These are phyloP conservation scores for Artemisia annua DNA, from an alignment of 129 eudicot species.

Conservation along the genomic window DNA sequence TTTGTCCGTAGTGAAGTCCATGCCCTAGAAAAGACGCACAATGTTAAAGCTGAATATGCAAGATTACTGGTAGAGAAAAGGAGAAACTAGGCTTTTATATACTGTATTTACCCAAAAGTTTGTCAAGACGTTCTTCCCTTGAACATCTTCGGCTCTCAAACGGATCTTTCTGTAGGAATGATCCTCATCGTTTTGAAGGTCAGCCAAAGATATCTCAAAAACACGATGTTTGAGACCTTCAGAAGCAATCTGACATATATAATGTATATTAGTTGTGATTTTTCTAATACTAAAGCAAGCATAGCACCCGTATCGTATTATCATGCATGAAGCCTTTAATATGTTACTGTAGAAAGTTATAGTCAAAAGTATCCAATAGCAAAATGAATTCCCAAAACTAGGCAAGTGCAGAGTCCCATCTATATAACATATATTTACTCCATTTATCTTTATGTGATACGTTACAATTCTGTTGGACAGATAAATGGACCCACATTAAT, in stretches of 20 bases:
- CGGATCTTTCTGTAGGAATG: slow-evolving; percentile 82
- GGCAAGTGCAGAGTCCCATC: too few relatives aligned
- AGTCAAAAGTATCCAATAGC: too few relatives aligned
- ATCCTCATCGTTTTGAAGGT: slow-evolving; percentile 77
- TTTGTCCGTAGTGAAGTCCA: slow-evolving; percentile 83
- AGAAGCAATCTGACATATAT: slow-evolving; percentile 60
- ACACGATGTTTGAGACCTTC: slow-evolving; percentile 88
- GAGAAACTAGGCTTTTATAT: background rate
- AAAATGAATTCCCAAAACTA: too few relatives aligned
- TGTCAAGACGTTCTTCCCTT: slow-evolving; percentile 77
- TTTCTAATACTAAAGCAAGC: background rate
- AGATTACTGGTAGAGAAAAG: background rate
- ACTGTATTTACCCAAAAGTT: slow-evolving; percentile 60
- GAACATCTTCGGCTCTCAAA: slow-evolving; percentile 83
- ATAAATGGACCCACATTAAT: background rate
- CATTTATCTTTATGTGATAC: background rate
- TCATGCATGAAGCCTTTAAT: too few relatives aligned
- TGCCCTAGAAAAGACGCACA: slow-evolving; percentile 43
- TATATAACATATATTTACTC: background rate
- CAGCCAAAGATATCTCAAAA: slow-evolving; percentile 76
- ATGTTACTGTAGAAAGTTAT: too few relatives aligned
- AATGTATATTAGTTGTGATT: too few relatives aligned
- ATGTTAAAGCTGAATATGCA: background rate
- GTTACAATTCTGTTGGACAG: background rate
- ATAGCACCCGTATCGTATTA: too few relatives aligned